These are phyloP conservation scores for Mentha longifolia DNA, from an alignment of 257 asterid genomes.

Conservation along the genomic window DNA sequence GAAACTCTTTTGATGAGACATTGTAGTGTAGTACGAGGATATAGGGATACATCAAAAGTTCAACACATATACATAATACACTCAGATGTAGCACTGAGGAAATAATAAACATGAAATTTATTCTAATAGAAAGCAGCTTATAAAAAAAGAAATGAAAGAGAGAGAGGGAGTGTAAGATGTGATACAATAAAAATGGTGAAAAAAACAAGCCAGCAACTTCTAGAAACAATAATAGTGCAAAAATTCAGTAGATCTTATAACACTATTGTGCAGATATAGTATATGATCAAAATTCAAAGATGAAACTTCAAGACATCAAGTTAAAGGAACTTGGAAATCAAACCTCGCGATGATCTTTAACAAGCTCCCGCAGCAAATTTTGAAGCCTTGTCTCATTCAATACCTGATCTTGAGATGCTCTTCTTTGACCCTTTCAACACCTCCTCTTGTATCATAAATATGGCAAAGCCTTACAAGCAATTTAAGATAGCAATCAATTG, in stretches of 20 bases:
- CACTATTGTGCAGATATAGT: neutral
- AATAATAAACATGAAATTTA: neutral
- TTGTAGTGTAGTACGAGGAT: neutral
- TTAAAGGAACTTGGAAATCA: conserved; percentile 17
- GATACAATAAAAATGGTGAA: conserved; percentile 7
- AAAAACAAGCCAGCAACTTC: conserved; percentile 4
- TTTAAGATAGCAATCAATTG: conserved; percentile 92
- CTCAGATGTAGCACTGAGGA: neutral
- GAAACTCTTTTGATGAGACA: conserved; percentile 17
- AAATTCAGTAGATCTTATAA: too few relatives aligned
- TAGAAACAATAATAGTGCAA: conserved; percentile 14
- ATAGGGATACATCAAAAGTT: neutral
- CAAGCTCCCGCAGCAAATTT: conserved; percentile 88
- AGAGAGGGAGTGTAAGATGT: neutral
- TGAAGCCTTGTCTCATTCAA: conserved; percentile 91
- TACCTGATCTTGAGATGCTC: conserved; percentile 93
- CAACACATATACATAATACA: neutral
- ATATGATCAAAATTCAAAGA: conserved; percentile 1
- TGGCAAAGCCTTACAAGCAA: conserved; percentile 92
- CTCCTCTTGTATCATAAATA: conserved; percentile 94
- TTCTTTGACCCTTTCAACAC: conserved; percentile 95
- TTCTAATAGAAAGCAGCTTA: conserved; percentile 17
- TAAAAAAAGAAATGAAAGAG: neutral
- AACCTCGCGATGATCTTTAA: conserved; percentile 84
- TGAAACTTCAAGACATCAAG: neutral